Conservation (phyloP, 257 asterid genomes). For the Solanum chilense region DNA sequence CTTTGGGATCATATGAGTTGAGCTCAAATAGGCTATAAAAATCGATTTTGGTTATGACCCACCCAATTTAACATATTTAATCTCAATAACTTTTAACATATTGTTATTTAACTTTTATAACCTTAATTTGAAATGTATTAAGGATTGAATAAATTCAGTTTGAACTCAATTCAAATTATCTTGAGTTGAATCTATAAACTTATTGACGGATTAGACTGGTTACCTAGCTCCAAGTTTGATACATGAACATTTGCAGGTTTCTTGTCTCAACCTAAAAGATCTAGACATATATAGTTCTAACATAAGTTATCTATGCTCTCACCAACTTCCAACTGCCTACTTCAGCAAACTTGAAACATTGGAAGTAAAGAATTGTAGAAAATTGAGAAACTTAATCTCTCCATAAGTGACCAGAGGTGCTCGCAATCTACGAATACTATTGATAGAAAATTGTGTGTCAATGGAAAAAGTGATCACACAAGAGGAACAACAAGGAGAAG, state of each 20-base stretch:
- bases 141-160: too few species aligned
- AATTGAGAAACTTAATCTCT: background rate
- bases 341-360: background rate
- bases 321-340: background rate
- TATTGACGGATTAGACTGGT: too few species aligned
- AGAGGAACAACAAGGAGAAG: background rate
- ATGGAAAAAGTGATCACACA: background rate
- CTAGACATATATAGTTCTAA: fast-evolving
- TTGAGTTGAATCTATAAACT: too few species aligned
- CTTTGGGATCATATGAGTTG: too few species aligned
- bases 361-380: fast-evolving
- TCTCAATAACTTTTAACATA: too few species aligned
- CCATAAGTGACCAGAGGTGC: background rate
- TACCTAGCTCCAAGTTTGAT: too few species aligned
- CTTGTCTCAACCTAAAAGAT: background rate
- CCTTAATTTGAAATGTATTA: too few species aligned
- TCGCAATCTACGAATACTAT: background rate
- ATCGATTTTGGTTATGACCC: too few species aligned
- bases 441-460: background rate
- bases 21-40: too few species aligned
- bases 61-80: too few species aligned
- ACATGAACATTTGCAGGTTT: background rate
- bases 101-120: too few species aligned
- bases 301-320: background rate
- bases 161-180: too few species aligned